These are phyloP conservation scores for Psidium guajava DNA, from an alignment of 345 rosid genomes.

Conservation along the genomic window DNA sequence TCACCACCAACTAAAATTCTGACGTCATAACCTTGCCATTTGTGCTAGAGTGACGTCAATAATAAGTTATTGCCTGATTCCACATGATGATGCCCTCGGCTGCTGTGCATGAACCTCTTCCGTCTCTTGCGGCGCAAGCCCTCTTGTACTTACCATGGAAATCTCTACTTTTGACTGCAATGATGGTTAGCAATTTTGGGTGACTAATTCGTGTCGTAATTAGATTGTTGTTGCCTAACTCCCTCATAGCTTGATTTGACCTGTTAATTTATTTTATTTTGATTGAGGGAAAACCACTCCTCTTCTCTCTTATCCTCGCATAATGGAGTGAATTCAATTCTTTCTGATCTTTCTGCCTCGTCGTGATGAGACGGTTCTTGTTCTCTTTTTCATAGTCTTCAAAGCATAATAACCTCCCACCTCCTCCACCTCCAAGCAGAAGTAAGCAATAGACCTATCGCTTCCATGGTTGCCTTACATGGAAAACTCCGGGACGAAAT, in stretches of 20 bases:
- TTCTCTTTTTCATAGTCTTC: background rate
- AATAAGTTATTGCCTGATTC: background rate
- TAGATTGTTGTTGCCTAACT: background rate
- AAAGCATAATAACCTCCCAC: too few species aligned
- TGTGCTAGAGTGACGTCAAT: background rate
- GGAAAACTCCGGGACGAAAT: too few species aligned
- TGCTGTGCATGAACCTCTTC: background rate
- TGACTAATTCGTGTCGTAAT: too few species aligned
- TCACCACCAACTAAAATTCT: background rate
- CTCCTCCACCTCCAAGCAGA: too few species aligned
- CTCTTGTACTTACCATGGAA: too few species aligned
- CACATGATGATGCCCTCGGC: background rate
- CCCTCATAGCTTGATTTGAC: background rate
- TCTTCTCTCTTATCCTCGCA: background rate
- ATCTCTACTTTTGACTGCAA: too few species aligned
- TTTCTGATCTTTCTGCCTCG: background rate
- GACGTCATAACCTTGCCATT: background rate
- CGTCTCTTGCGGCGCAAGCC: background rate
- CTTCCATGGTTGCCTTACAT: too few species aligned
- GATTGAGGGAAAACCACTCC: background rate
- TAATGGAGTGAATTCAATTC: background rate
- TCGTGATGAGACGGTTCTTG: background rate
- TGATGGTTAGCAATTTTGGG: too few species aligned
- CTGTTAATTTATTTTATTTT: too few species aligned
- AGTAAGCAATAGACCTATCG: too few species aligned